Base-by-base conservation (phyloP, 176 grass and related monocot species). In the Hyparrhenia diplandra region DNA sequence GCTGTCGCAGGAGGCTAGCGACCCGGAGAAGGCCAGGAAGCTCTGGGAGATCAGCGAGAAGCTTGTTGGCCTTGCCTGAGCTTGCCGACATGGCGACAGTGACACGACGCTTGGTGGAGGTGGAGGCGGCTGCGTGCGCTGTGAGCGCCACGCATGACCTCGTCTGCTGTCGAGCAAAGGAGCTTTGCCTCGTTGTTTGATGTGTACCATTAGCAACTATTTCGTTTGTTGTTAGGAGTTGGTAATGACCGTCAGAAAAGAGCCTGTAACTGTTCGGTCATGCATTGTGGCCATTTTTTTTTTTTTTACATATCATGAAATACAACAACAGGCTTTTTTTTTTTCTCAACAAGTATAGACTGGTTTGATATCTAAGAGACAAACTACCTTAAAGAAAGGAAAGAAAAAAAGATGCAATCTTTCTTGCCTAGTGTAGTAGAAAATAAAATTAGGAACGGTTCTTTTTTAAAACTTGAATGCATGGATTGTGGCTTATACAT, bases 41-140 rank as follows among this genome's bases (percentile, higher is more conserved):
- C 52, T 98, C 45, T 98, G 92, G 90, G 92, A 98, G 43, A 47
- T 98, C 63, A 98, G 88, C 51, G 92, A 98, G 92, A 98, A 92
- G 83, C 81, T 98, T 64, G 92, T 98, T 18, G 90, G 95, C 1
- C 87, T 98, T 52, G 92, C 81, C 27, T 97, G 71, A 93, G 17
- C 60, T 9, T 6, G 3, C 17, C 5, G 5, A 10, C 28, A 21
- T 10, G 20, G 20, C 52, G 52, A 55, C 8, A 21, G 21, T 9
- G 54, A 57, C 21, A 23, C 46, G 46, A 49, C 16, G 5, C 16
- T 5, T 45, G 12, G 3, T 16, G 45, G 45, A 16, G 13, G 14
- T 46, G 45, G 45, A 46, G 45, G 13, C 13, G 13, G 4, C 4
- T 16, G 45, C 45, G 14, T 46, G 45, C 13, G 45, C 45, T 5